Percentiles rank a stretch among this genome's conserved stretches.
These are phyloP conservation scores for Falciphora oryzae DNA, from an alignment of 2,329 filamentous ascomycete genomes.

Conservation along the genomic window DNA sequence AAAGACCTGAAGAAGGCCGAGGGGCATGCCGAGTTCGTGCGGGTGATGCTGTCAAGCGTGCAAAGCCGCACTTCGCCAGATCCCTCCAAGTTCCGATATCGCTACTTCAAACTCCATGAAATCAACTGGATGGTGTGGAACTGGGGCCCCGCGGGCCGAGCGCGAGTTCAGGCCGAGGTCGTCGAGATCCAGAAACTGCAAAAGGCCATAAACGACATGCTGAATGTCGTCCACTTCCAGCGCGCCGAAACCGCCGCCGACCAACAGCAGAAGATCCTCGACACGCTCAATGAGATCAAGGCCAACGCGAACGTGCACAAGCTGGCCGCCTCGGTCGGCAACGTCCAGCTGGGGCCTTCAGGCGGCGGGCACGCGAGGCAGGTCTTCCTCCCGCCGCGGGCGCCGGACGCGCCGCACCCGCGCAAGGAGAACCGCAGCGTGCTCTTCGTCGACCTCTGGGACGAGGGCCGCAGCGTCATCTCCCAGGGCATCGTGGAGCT, in stretches of 20 bases:
- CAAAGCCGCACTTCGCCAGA: not conserved
- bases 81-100: slow-evolving; percentile 15
- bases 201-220: too few relatives aligned
- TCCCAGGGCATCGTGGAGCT: slow-evolving; percentile 19
- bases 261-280: not conserved
- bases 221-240: too few relatives aligned
- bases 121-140: slow-evolving; percentile 19
- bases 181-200: slow-evolving; percentile 17
- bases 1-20: not conserved
- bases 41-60: not conserved
- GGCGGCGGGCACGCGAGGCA: not conserved
- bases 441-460: slow-evolving; percentile 24
- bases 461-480: slow-evolving; percentile 19
- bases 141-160: slow-evolving; percentile 18
- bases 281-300: not conserved
- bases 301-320: not conserved
- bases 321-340: not conserved
- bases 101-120: slow-evolving; percentile 19
- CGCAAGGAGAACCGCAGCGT: slow-evolving; percentile 17
- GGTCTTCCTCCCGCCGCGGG: slow-evolving; percentile 6
- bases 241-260: not conserved
- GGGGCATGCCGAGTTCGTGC: not conserved
- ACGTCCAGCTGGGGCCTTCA: not conserved
- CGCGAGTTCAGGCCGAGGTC: slow-evolving; percentile 18
- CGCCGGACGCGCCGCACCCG: slow-evolving; percentile 7